phyloP scores from a whole-genome alignment of 2,329 filamentous ascomycete species.

The Dactylella cylindrospora region DNA sequence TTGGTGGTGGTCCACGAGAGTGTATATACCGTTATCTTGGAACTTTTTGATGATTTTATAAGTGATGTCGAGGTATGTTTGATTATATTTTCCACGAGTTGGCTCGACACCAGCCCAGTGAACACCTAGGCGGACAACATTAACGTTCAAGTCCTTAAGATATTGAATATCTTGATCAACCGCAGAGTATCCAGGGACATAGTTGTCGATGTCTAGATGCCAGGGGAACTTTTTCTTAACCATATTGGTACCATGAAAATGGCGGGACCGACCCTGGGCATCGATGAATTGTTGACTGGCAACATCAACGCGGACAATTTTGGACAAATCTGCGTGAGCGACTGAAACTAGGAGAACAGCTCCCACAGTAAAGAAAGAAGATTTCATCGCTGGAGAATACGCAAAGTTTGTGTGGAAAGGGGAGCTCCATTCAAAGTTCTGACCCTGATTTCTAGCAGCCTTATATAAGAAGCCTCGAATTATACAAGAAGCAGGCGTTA shows the following conservation, averaged over 20 bases:
- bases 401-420: too few relatives aligned
- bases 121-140: slow-evolving; percentile 32
- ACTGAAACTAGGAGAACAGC: slow-evolving; percentile 11
- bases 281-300: slow-evolving; percentile 42
- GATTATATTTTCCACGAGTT: slow-evolving; percentile 25
- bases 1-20: slow-evolving; percentile 39
- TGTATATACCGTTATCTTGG: slow-evolving; percentile 40
- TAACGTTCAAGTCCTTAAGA: slow-evolving; percentile 37
- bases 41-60: slow-evolving; percentile 38
- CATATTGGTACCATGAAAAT: slow-evolving; percentile 44
- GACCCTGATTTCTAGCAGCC: too few relatives aligned
- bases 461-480: too few relatives aligned
- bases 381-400: too few relatives aligned
- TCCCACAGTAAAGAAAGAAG: slow-evolving; percentile 4
- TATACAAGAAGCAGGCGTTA: too few relatives aligned
- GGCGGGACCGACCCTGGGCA: slow-evolving; percentile 32
- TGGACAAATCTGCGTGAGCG: slow-evolving; percentile 25
- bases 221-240: slow-evolving; percentile 41
- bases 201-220: slow-evolving; percentile 32
- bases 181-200: slow-evolving; percentile 28
- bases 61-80: slow-evolving; percentile 40
- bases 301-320: slow-evolving; percentile 40
- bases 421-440: too few relatives aligned
- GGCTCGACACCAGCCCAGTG: slow-evolving; percentile 44
- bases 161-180: slow-evolving; percentile 41